phyloP scores from a whole-genome alignment of 2,329 filamentous ascomycete genomes.

The Xylaria sp. region DNA sequence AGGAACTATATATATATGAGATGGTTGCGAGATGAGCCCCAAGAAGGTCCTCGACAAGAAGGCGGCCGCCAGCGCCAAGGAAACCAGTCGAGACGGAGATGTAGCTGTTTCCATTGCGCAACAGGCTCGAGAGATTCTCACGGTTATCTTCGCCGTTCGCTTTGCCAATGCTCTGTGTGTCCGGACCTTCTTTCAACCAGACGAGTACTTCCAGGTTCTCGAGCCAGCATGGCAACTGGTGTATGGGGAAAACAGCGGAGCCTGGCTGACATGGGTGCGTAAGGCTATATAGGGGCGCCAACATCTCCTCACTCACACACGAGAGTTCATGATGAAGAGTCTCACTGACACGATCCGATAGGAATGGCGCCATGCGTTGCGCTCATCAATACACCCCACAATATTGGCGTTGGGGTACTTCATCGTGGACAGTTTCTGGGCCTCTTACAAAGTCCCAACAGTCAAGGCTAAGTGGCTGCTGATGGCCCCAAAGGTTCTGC shows the following conservation, averaged over 20 bases:
- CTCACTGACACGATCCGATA: slow-evolving; percentile 53
- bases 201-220: slow-evolving; percentile 96
- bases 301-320: not conserved
- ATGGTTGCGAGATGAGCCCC: slow-evolving; percentile 37
- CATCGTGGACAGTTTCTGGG: slow-evolving; percentile 66
- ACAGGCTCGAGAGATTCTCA: slow-evolving; percentile 52
- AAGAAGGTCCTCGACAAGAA: slow-evolving; percentile 27
- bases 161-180: slow-evolving; percentile 82
- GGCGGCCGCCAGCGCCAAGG: slow-evolving; percentile 24
- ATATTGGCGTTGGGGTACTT: slow-evolving; percentile 84
- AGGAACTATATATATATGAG: slow-evolving; percentile 5
- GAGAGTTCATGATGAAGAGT: not conserved
- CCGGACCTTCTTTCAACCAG: slow-evolving; percentile 95
- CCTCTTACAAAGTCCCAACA: slow-evolving; percentile 56
- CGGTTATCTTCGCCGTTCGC: slow-evolving; percentile 72
- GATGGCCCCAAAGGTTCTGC: slow-evolving; percentile 77
- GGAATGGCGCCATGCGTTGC: slow-evolving; percentile 92
- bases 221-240: slow-evolving; percentile 93
- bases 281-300: slow-evolving; percentile 6
- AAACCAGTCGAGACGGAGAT: slow-evolving; percentile 39
- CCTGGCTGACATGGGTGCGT: slow-evolving; percentile 96
- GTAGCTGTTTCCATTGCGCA: slow-evolving; percentile 46
- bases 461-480: slow-evolving; percentile 75
- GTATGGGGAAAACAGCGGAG: slow-evolving; percentile 80
- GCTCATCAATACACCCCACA: slow-evolving; percentile 90